These are phyloP conservation scores for Hyaloscypha bicolor DNA, from an alignment of 495 filamentous ascomycete genomes.

Conservation along the genomic window DNA sequence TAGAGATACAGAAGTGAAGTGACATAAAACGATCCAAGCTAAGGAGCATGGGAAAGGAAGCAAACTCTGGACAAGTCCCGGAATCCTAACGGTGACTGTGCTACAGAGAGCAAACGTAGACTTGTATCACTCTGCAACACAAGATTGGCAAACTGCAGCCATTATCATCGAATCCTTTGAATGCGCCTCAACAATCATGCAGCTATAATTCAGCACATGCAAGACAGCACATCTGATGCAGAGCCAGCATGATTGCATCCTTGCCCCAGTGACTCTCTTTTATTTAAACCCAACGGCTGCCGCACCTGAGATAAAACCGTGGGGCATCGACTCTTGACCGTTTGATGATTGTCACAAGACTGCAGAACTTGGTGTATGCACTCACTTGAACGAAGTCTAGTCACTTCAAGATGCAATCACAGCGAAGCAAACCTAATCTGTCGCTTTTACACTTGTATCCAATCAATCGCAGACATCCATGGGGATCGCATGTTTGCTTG, in stretches of 20 bases:
- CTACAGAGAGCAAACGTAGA: constrained; percentile 28
- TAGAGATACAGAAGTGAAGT: constrained; percentile 16
- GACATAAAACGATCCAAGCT: constrained; percentile 24
- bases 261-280: background rate
- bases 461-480: constrained; percentile 3
- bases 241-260: constrained; percentile 5
- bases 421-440: constrained; percentile 27
- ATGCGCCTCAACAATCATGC: constrained; percentile 2
- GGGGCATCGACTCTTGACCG: constrained; percentile 9
- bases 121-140: constrained; percentile 9
- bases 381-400: constrained; percentile 3
- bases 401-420: constrained; percentile 22
- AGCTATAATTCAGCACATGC: constrained; percentile 21
- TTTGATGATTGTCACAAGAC: constrained; percentile 16
- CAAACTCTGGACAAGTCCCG: constrained; percentile 13
- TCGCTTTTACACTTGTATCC: constrained; percentile 10
- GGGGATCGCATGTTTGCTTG: constrained; percentile 26
- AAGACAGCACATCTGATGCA: constrained; percentile 22
- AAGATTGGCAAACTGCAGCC: background rate
- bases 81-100: constrained; percentile 19
- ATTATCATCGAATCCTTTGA: constrained; percentile 10
- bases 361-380: constrained; percentile 8
- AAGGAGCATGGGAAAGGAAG: constrained; percentile 28
- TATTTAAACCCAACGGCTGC: constrained; percentile 28
- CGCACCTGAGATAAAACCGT: background rate